A percentile compares a stretch with the other conserved stretches of the same genome.
Conservation (phyloP, 257 asterid genomes). For the Solanum medicagineum region DNA sequence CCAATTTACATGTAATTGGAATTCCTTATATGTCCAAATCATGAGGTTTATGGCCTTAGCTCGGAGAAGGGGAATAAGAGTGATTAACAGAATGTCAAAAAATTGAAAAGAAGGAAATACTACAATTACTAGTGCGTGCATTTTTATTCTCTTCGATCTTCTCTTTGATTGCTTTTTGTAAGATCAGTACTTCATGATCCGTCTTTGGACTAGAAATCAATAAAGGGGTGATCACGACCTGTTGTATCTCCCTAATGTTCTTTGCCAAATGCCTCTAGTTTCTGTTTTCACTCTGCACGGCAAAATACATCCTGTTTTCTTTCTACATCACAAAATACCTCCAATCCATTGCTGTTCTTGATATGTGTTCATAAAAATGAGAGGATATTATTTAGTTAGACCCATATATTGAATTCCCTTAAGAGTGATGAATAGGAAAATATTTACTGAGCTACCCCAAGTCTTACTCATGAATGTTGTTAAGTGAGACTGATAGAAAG, state of each 20-base stretch:
- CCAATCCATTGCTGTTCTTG: background rate
- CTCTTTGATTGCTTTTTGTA: background rate
- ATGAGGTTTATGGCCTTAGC: background rate
- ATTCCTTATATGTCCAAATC: background rate
- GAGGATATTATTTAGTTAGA: background rate
- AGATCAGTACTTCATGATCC: background rate
- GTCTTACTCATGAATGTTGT: background rate
- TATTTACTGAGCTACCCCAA: background rate
- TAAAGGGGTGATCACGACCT: background rate
- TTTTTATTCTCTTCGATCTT: background rate
- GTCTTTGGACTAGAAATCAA: background rate
- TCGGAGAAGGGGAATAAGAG: background rate
- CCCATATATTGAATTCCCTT: background rate
- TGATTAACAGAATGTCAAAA: background rate
- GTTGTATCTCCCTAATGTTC: background rate
- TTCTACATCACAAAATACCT: no score
- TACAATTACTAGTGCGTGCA: background rate
- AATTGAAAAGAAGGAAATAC: background rate
- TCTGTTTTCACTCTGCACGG: background rate
- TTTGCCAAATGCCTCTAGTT: background rate
- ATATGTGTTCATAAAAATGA: background rate
- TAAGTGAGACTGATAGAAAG: background rate
- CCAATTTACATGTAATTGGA: slow-evolving; percentile 5
- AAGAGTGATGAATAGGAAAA: background rate
- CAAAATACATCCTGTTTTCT: no score